phyloP scores from a whole-genome alignment of 306 rosid species.

The Ormosia semicastrata region DNA sequence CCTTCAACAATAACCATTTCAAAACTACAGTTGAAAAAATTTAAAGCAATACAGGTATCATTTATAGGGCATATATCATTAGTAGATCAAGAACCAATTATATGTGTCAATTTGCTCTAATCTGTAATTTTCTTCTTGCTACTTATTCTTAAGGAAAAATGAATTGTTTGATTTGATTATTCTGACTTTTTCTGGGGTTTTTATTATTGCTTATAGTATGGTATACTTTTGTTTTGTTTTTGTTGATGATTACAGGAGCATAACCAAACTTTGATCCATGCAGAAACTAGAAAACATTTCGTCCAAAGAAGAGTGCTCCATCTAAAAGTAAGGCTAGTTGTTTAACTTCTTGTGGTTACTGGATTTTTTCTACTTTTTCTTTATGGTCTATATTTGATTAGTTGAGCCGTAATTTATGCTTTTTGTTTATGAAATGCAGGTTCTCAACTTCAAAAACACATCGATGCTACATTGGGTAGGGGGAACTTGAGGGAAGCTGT shows the following conservation, averaged over 20 bases:
- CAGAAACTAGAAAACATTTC: no score
- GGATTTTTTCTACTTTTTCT: not conserved
- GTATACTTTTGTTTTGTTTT: not conserved
- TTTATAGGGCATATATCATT: not conserved
- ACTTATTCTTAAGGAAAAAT: not conserved
- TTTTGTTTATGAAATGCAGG: conserved; percentile 44
- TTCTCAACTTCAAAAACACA: conserved; percentile 81
- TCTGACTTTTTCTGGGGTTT: not conserved
- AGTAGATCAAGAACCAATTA: not conserved
- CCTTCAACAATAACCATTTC: not conserved
- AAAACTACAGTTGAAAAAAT: not conserved
- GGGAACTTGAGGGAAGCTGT: conserved; percentile 91
- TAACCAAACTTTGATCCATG: conserved; percentile 25
- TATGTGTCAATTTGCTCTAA: not conserved
- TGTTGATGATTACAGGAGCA: not conserved
- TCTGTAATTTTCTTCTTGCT: not conserved
- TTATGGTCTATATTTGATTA: not conserved
- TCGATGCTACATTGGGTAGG: conserved; percentile 89
- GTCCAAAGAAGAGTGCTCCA: no score
- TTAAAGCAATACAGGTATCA: not conserved
- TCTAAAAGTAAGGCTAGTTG: conserved; percentile 74
- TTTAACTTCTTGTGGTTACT: not conserved
- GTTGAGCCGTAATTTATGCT: not conserved
- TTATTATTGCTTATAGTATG: not conserved
- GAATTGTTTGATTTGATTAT: conserved; percentile 6